Evolutionary conservation across 345 rosid genomes (phyloP), one percentile per base, ranked within the genome.

Genomic region (Psidium friedrichsthalianum): DNA sequence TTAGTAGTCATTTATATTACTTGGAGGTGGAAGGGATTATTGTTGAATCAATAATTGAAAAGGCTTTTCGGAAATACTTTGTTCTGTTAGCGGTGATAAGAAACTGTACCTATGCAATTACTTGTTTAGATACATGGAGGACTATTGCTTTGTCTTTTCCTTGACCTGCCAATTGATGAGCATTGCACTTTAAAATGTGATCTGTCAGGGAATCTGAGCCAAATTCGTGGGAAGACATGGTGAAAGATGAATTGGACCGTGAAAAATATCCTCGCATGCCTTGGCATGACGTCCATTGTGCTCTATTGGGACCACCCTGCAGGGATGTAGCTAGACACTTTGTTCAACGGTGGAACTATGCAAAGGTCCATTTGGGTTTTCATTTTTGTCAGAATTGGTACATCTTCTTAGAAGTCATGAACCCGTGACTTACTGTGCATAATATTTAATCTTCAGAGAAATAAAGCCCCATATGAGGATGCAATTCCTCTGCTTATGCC

Each of bases 271-370:
- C 99, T 76, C 94, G 99, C 82, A 96, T 98, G 99, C 99, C 99
- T 87, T 98, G 99, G 98, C 99, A 98, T 92, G 99, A 98, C 85
- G 98, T 98, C 82, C 99, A 98, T 84, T 98, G 99, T 94, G 99
- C 99, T 74, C 93, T 98, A 14, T 94, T 97, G 99, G 99, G 99
- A 47, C 98, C 99, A 47, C 96, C 99, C 87, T 98, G 99, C 87
- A 97, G 94, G 32, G 99, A 98, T 86, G 91, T 92, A 52, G 99
- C 99, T 47, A 92, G 99, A 87, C 99, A 98, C 90, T 98, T 98
- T 86, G 99, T 98, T 86, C 99, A 98, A 88, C 98, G 99, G 27
- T 98, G 99, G 99, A 98, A 98, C 93, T 93, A 93, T 91, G 99
- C 99, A 81, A 98, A 98, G 99, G 99, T 98, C 64, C 88, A 80